Conservation (phyloP, 208 protist species). For the Angomonas deanei region DNA sequence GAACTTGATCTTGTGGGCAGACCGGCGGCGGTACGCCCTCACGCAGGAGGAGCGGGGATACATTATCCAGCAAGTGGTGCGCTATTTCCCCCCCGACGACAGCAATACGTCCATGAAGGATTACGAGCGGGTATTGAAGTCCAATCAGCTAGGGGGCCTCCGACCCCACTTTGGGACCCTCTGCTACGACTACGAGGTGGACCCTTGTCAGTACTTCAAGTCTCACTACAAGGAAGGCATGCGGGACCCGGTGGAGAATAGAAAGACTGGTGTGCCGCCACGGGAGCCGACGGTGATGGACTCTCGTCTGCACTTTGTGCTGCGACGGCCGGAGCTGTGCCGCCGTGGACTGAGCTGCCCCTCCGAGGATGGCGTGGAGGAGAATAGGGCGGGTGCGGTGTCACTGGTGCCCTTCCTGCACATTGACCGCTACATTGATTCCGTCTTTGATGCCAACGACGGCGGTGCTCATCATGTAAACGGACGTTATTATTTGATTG, state of each 20-base stretch:
- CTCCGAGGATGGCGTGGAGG: conserved; percentile 3
- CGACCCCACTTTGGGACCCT: conserved; percentile 64
- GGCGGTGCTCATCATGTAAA: neutral
- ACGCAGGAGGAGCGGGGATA: conserved; percentile 41
- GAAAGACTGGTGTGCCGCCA: conserved; percentile 9
- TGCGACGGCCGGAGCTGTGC: conserved; percentile 31
- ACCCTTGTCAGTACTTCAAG: conserved; percentile 39
- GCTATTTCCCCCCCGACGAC: conserved; percentile 4
- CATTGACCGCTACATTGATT: neutral
- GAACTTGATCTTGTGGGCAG: conserved; percentile 68
- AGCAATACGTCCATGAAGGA: conserved; percentile 3
- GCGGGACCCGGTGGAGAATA: neutral
- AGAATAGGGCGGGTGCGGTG: no score
- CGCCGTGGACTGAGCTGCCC: conserved; percentile 21
- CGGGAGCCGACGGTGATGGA: conserved; percentile 46
- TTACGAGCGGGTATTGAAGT: conserved; percentile 8
- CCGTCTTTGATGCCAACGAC: neutral
- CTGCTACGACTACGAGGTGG: conserved; percentile 46
- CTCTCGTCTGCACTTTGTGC: conserved; percentile 58
- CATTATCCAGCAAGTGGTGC: conserved; percentile 50
- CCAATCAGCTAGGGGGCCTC: conserved; percentile 36
- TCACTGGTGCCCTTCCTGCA: neutral
- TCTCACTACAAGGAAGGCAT: conserved; percentile 11
- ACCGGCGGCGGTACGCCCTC: conserved; percentile 78
- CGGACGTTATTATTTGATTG: conserved; percentile 6